Evolutionary conservation across 306 rosid species (phyloP).

Genomic region (Sicyos edulis): DNA sequence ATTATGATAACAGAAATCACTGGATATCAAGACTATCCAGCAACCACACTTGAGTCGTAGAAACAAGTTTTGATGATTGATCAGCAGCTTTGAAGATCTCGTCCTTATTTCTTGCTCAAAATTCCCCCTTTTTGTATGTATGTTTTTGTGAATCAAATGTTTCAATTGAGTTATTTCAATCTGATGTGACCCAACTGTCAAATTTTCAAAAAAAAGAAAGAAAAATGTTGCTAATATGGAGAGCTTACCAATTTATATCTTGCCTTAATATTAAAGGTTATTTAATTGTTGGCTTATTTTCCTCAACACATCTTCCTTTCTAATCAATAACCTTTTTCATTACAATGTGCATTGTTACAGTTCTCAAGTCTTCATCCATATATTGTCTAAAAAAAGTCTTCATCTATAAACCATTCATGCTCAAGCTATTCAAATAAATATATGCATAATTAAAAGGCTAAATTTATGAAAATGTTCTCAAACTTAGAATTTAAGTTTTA

Average conservation of each 20-base stretch:
- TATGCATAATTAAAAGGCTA: too few species aligned
- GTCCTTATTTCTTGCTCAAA: constrained; percentile 21
- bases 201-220: too few species aligned
- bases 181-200: not conserved
- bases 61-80: constrained; percentile 6
- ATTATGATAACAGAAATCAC: constrained; percentile 74
- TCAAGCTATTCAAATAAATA: too few species aligned
- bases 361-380: too few species aligned
- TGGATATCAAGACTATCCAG: constrained; percentile 86
- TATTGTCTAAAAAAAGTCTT: too few species aligned
- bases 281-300: too few species aligned
- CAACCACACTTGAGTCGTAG: constrained; percentile 57
- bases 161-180: not conserved
- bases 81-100: constrained; percentile 7
- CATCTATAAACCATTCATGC: too few species aligned
- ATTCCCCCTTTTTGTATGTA: constrained; percentile 28
- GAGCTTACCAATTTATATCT: not conserved
- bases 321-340: too few species aligned
- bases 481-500: too few species aligned
- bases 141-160: constrained; percentile 10
- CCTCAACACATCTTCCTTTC: too few species aligned
- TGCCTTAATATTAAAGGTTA: not conserved
- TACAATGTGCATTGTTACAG: too few species aligned
- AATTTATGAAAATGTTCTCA: too few species aligned
- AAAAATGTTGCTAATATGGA: not conserved